A percentile compares a stretch with the other conserved stretches of the same genome.
Evolutionary conservation across 1,139 yeast genomes (phyloP).

Genomic region (Candida sojae): DNA sequence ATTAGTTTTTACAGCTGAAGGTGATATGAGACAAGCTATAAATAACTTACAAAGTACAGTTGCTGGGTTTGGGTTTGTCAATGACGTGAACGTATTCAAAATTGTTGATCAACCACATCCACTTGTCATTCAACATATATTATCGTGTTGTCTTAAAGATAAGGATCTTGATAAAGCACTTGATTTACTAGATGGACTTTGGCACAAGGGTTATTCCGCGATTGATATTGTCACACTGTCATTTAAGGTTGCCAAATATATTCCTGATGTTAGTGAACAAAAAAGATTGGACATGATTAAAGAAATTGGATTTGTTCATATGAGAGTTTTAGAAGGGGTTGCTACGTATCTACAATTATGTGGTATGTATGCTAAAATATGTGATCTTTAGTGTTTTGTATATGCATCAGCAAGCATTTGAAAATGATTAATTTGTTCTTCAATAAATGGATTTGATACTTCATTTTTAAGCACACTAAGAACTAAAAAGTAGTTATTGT

Average conservation of each 20-base stretch:
- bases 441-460: conserved; percentile 50
- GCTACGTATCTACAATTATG: conserved; percentile 82
- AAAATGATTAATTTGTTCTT: conserved; percentile 63
- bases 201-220: conserved; percentile 92
- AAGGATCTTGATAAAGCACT: conserved; percentile 68
- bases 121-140: conserved; percentile 73
- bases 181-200: conserved; percentile 64
- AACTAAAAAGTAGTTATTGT: conserved; percentile 69
- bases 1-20: conserved; percentile 93
- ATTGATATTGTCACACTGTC: conserved; percentile 91
- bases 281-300: conserved; percentile 73
- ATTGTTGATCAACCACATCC: conserved; percentile 98
- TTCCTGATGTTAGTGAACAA: conserved; percentile 67
- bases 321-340: conserved; percentile 93
- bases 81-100: conserved; percentile 88
- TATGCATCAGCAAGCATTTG: conserved; percentile 63
- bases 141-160: conserved; percentile 49
- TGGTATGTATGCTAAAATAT: conserved; percentile 74
- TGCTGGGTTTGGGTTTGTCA: conserved; percentile 90
- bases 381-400: conserved; percentile 27
- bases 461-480: conserved; percentile 51
- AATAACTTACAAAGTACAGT: conserved; percentile 92
- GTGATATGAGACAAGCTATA: conserved; percentile 98
- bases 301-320: conserved; percentile 86
- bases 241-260: conserved; percentile 80